These are phyloP conservation scores for Vachellia collinsii DNA, from an alignment of 306 rosid genomes.

Conservation along the genomic window DNA sequence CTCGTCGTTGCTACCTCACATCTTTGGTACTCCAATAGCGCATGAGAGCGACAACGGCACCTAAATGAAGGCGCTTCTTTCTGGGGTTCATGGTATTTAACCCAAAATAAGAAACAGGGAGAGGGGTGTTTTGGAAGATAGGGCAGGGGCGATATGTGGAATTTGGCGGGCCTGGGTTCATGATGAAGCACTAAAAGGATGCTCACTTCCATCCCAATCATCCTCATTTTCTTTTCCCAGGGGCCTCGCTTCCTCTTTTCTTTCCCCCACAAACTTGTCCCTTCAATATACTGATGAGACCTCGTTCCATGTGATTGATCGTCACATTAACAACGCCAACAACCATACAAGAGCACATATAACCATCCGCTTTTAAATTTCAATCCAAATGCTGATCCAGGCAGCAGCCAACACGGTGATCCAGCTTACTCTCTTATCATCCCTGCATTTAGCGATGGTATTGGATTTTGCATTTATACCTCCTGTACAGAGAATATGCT, in stretches of 20 bases:
- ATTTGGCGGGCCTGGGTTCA: too few relatives aligned
- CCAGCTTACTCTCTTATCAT: conserved; percentile 23
- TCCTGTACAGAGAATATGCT: too few relatives aligned
- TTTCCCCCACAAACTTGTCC: conserved; percentile 33
- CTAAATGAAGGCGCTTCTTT: too few relatives aligned
- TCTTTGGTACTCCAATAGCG: too few relatives aligned
- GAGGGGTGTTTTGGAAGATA: too few relatives aligned
- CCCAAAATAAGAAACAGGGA: too few relatives aligned
- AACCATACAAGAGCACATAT: neutral
- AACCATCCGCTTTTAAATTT: neutral
- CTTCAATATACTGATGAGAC: neutral
- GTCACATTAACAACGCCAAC: neutral
- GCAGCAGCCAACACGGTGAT: conserved; percentile 20
- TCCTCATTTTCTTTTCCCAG: conserved; percentile 26
- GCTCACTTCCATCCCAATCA: conserved; percentile 3
- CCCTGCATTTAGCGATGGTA: conserved; percentile 25
- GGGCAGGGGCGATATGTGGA: too few relatives aligned
- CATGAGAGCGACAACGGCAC: too few relatives aligned
- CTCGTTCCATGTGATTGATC: conserved; percentile 25
- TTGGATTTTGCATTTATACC: conserved; percentile 20
- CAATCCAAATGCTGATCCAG: conserved; percentile 21
- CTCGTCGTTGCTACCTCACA: too few relatives aligned
- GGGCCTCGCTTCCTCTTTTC: conserved; percentile 34
- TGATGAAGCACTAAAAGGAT: conserved; percentile 49
- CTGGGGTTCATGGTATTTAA: too few relatives aligned